Percentiles rank a stretch among this genome's conserved stretches.
phyloP scores from a whole-genome alignment of 257 asterid species.

The Prunella vulgaris region DNA sequence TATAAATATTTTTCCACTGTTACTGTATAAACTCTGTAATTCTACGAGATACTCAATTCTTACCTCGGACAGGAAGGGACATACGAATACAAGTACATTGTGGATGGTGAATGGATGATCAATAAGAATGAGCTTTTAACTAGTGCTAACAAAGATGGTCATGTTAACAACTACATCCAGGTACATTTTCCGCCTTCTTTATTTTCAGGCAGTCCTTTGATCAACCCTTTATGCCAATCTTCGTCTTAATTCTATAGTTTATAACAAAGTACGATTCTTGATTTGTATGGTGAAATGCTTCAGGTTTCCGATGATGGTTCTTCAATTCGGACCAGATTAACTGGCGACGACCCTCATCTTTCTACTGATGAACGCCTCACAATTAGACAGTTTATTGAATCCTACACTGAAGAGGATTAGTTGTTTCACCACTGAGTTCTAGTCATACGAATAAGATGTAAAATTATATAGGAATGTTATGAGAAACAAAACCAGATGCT shows the following conservation, averaged over 20 bases:
- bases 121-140: conserved; percentile 54
- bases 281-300: not conserved
- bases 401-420: conserved; percentile 48
- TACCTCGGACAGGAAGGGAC: conserved; percentile 63
- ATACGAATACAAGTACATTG: conserved; percentile 85
- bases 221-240: not conserved
- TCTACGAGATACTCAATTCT: not conserved
- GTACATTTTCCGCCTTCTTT: conserved; percentile 29
- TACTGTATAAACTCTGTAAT: not conserved
- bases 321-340: conserved; percentile 53
- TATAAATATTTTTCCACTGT: not conserved
- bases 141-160: conserved; percentile 70
- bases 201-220: not conserved
- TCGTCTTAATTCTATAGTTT: not conserved
- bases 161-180: conserved; percentile 75
- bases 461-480: conserved; percentile 24
- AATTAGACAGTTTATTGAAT: conserved; percentile 60
- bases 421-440: not conserved
- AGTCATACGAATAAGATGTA: conserved; percentile 18
- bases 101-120: conserved; percentile 75
- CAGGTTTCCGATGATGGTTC: conserved; percentile 55
- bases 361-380: conserved; percentile 47
- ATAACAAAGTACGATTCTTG: not conserved
- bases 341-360: conserved; percentile 62
- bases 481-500: not conserved